Conservation (phyloP, 176 grass and related monocot genomes). For the Chloris gayana region DNA sequence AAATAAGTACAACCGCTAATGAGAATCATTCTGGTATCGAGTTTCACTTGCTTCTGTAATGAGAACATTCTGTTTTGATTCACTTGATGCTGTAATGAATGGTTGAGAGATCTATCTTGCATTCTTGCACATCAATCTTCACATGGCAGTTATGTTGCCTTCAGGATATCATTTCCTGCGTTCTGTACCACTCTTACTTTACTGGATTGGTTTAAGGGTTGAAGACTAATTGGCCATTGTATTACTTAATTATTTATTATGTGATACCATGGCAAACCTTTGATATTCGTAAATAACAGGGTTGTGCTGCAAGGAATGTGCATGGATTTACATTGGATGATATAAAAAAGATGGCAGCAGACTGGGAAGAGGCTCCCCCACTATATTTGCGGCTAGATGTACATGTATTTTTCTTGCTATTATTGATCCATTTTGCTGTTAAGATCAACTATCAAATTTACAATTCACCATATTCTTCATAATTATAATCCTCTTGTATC, state of each 20-base stretch:
- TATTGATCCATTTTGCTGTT: constrained; percentile 19
- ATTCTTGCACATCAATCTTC: background rate
- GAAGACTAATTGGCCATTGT: background rate
- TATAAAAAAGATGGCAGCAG: constrained; percentile 81
- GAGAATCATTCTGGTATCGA: background rate
- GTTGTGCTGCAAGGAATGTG: constrained; percentile 92
- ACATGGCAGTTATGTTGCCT: background rate
- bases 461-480: constrained; percentile 36
- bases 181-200: background rate
- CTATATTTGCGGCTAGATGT: constrained; percentile 82
- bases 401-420: constrained; percentile 56
- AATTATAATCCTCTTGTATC: constrained; percentile 20
- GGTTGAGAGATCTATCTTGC: background rate
- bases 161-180: background rate
- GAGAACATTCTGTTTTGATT: background rate
- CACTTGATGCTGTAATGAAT: background rate
- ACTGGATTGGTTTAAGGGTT: background rate
- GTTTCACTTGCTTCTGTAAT: background rate
- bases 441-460: constrained; percentile 19
- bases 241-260: constrained; percentile 1
- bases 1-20: background rate
- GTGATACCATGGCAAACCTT: constrained; percentile 1
- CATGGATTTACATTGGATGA: constrained; percentile 82
- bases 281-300: constrained; percentile 60
- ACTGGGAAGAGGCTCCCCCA: constrained; percentile 89